Evolutionary conservation across 768 basidiomycete species (phyloP), one percentile per base, ranked within the genome.

Genomic region (Megacollybia marginata): DNA sequence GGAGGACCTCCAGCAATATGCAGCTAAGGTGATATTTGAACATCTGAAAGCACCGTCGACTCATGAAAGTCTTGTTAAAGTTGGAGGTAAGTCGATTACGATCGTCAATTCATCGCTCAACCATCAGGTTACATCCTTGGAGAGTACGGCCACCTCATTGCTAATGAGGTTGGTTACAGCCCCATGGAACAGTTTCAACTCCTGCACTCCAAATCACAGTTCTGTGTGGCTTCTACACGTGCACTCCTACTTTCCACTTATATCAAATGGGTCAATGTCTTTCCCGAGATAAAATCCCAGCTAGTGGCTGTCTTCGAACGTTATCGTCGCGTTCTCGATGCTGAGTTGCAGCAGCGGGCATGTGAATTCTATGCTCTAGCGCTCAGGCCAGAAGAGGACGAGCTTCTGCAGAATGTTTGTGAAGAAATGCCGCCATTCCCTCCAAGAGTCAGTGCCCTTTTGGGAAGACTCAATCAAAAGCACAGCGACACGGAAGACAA

Each of bases 381-480:
- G 10, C 81, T 76, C 20, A 75, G 92, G 34, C 72, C 85, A 16
- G 92, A 94, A 46, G 92, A 93, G 33, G 94, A 98, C 58, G 93
- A 93, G 55, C 75, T 98, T 42, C 71, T 99, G 40, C 89, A 93
- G 62, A 90, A 91, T 54, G 82, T 98, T 12, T 97, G 94, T 64
- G 96, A 98, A 65, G 96, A 98, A 68, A 98, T 99, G 85, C 96
- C 96, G 1, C 93, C 95, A 4, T 99, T 96, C 76, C 94, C 95
- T 4, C 88, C 95, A 47, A 82, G 96, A 44, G 89, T 92, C 56
- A 95, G 92, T 51, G 87, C 94, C 2, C 73, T 99, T 8, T 73
- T 96, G 46, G 88, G 81, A 44, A 78, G 92, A 45, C 69, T 99
- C 36, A 88, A 95, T 64, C 85, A 82, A 61, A 95, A 94, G 62